phyloP scores from a whole-genome alignment of 2,329 filamentous ascomycete genomes.

The Cladosporium cucumerinum region DNA sequence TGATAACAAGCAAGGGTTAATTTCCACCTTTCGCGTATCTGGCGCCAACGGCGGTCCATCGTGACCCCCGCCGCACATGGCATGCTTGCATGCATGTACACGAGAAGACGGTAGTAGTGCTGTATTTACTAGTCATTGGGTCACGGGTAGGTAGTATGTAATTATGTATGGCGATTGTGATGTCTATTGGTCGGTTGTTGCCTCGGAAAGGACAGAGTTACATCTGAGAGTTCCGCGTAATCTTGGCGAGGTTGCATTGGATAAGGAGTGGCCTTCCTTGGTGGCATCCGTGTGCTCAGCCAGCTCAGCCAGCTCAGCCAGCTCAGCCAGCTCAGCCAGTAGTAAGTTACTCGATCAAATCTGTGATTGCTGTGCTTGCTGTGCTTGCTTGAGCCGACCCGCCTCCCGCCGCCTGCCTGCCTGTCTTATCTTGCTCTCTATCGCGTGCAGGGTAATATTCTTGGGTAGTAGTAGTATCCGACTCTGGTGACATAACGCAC shows the following conservation, averaged over 20 bases:
- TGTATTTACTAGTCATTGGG: not conserved
- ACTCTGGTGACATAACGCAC: not conserved
- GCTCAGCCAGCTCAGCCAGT: not conserved
- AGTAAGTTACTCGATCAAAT: not conserved
- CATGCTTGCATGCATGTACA: not conserved
- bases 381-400: not conserved
- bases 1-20: not conserved
- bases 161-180: not conserved
- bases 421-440: not conserved
- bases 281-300: not conserved
- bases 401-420: not conserved
- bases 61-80: not conserved
- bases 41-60: not conserved
- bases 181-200: not conserved
- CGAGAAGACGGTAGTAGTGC: not conserved
- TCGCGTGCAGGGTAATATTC: not conserved
- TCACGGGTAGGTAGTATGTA: not conserved
- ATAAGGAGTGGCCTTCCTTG: not conserved
- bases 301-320: not conserved
- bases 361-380: no score
- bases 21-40: not conserved
- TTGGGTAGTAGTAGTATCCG: not conserved
- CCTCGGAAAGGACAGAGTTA: not conserved
- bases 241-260: conserved; percentile 5
- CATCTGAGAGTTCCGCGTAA: not conserved